Conservation (phyloP, 257 asterid species). For the Eucommia ulmoides region DNA sequence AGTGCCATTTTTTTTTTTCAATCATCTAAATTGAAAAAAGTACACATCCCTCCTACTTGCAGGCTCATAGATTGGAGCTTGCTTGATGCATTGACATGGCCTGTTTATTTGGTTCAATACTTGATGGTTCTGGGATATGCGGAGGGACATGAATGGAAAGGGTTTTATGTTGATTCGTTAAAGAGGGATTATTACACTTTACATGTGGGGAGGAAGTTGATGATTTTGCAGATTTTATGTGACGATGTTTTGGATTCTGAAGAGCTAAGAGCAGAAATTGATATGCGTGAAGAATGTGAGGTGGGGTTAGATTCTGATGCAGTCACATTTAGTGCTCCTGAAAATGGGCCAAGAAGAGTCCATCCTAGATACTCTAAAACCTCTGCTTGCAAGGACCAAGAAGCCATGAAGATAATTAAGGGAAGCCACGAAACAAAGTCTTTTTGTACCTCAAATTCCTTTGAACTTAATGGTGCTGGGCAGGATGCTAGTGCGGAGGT, state of each 20-base stretch:
- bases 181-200: constrained; percentile 61
- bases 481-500: constrained; percentile 17
- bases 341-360: constrained; percentile 43
- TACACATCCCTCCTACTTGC: constrained; percentile 6
- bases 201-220: constrained; percentile 53
- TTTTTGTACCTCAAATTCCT: constrained; percentile 12
- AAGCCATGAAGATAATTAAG: constrained; percentile 20
- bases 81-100: constrained; percentile 84
- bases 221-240: constrained; percentile 62
- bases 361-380: constrained; percentile 57
- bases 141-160: constrained; percentile 51
- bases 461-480: constrained; percentile 22
- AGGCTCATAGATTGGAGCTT: constrained; percentile 80
- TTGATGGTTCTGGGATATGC: constrained; percentile 41
- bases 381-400: constrained; percentile 40
- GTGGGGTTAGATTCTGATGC: constrained; percentile 47
- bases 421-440: constrained; percentile 24
- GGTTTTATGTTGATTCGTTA: constrained; percentile 46
- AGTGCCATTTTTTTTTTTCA: constrained; percentile 1
- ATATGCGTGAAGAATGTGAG: constrained; percentile 57
- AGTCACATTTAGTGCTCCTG: constrained; percentile 20
- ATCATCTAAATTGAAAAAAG: background rate
- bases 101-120: constrained; percentile 55
- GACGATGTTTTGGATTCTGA: constrained; percentile 65
- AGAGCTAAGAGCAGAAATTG: constrained; percentile 64